Evolutionary conservation across 495 filamentous ascomycete species (phyloP).

Genomic region (Hypoxylon lienhwacheense): DNA sequence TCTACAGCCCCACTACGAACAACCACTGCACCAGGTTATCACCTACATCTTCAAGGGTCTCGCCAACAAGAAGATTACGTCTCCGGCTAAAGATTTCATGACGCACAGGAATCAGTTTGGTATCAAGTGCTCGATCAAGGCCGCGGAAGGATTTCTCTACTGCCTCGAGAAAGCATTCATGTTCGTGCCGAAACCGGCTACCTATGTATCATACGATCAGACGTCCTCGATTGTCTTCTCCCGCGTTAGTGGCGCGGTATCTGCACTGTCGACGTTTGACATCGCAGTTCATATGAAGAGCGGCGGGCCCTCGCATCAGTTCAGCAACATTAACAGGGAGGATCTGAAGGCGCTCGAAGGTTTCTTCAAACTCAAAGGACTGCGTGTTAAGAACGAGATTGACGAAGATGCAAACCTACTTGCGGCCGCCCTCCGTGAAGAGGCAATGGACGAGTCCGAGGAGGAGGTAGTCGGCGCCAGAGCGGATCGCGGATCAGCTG

Average conservation of each 20-base stretch:
- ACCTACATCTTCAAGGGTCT: conserved; percentile 92
- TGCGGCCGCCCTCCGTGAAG: conserved; percentile 76
- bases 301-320: conserved; percentile 77
- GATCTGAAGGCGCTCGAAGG: conserved; percentile 93
- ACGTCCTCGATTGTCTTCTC: conserved; percentile 90
- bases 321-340: conserved; percentile 99
- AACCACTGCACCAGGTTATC: conserved; percentile 86
- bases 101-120: conserved; percentile 91
- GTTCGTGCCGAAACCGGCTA: conserved; percentile 98
- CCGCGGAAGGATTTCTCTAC: conserved; percentile 95
- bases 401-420: conserved; percentile 67
- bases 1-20: conserved; percentile 83
- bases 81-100: conserved; percentile 89
- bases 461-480: conserved; percentile 78
- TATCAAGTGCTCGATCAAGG: conserved; percentile 99
- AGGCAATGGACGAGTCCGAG: conserved; percentile 73
- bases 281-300: conserved; percentile 87
- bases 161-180: conserved; percentile 98
- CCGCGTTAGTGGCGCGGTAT: conserved; percentile 89
- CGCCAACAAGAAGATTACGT: conserved; percentile 89
- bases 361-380: conserved; percentile 90
- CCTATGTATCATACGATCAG: conserved; percentile 92
- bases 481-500: conserved; percentile 84
- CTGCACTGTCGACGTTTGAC: conserved; percentile 93
- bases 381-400: conserved; percentile 96